Base-by-base conservation (phyloP, 768 basidiomycete species). In the Kwoniella bestiolae region DNA sequence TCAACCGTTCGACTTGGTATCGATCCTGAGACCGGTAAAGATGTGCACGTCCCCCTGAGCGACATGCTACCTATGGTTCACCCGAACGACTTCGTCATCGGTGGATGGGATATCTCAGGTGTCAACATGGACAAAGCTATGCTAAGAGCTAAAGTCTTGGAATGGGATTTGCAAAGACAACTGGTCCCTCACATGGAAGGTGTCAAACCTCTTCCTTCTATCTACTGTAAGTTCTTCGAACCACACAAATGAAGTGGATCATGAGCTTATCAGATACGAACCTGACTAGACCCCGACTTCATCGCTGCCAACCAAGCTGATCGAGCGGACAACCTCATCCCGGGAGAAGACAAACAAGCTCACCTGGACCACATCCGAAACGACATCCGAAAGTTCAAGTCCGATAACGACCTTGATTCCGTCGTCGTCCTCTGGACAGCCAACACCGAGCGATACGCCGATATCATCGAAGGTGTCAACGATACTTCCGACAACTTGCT, bases 91-190 rank as follows among this genome's bases (percentile, higher is more conserved):
- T 89, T 97, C 76, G 91, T 96, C 71, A 87, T 98, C 68, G 92
- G 96, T 53, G 95, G 96, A 21, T 99, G 95, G 96, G 96, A 99
- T 77, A 98, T 99, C 77, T 96, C 94, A 46, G 86, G 89, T 46
- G 46, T 87, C 41, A 81, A 87, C 45, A 86, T 99, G 83, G 94
- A 97, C 82, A 86, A 89, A 82, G 93, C 96, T 14, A 96, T 98
- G 94, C 84, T 86, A 68, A 91, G 95, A 69, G 90, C 94, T 55
- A 85, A 91, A 79, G 96, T 98, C 61, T 87, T 98, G 59, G 92
- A 95, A 79, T 97, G 91, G 77, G 95, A 98, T 81, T 88, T 97
- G 62, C 95, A 98, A 84, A 90, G 93, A 77, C 95, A 98, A 82
- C 89, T 98, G 68, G 88, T 85, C 6, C 92, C 93, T 1, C 84